Evolutionary conservation across 108 stramenopile species (phyloP).

Genomic region (Pelagomonas calceolata): DNA sequence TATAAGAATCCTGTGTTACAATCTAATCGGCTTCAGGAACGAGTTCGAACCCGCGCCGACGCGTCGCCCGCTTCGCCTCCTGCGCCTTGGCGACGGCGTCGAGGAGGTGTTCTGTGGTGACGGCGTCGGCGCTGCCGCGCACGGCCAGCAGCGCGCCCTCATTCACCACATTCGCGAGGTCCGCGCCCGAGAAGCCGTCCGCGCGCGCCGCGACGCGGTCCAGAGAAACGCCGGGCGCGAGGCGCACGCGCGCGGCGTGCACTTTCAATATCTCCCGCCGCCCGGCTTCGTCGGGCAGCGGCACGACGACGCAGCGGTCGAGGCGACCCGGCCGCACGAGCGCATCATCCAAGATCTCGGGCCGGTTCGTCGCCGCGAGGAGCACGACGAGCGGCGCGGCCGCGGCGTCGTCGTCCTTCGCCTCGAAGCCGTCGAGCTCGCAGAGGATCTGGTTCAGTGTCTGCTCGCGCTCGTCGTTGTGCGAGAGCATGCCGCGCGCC

Average conservation of each 20-base stretch:
- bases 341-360: slow-evolving; percentile 49
- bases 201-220: slow-evolving; percentile 57
- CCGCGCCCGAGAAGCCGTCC: slow-evolving; percentile 75
- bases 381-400: slow-evolving; percentile 18
- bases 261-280: slow-evolving; percentile 71
- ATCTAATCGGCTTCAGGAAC: no score
- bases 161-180: slow-evolving; percentile 83
- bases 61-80: no score
- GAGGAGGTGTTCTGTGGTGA: not conserved
- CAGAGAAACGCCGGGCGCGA: slow-evolving; percentile 21
- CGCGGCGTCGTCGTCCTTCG: not conserved
- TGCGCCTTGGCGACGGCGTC: slow-evolving; percentile 2
- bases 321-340: slow-evolving; percentile 49
- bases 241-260: slow-evolving; percentile 62
- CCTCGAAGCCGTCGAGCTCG: slow-evolving; percentile 78
- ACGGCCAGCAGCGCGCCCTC: slow-evolving; percentile 87
- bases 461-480: slow-evolving; percentile 88
- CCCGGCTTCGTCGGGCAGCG: slow-evolving; percentile 60
- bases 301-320: slow-evolving; percentile 66
- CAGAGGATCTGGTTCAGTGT: slow-evolving; percentile 98
- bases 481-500: slow-evolving; percentile 39
- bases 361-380: slow-evolving; percentile 40
- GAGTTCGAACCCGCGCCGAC: no score
- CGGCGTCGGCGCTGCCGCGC: slow-evolving; percentile 33
- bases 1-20: no score